A percentile compares a stretch with the other conserved stretches of the same genome.
Conservation (phyloP, 768 basidiomycete genomes). For the Xerocomus brunneocitrinus region DNA sequence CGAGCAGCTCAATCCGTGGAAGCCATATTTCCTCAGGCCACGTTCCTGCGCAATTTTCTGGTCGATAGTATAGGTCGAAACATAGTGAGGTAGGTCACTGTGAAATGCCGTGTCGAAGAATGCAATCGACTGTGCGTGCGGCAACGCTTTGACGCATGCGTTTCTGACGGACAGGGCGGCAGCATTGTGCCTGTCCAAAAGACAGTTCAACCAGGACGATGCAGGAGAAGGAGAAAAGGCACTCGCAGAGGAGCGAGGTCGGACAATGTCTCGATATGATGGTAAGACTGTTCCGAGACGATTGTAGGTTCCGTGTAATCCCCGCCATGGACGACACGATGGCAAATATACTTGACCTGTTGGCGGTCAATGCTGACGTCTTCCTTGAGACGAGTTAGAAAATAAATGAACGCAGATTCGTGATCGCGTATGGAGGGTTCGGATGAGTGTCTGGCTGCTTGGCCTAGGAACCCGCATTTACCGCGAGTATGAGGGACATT, state of each 20-base stretch:
- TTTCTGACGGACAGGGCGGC: slow-evolving; percentile 57
- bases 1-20: slow-evolving; percentile 79
- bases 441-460: slow-evolving; percentile 7
- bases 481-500: slow-evolving; percentile 54
- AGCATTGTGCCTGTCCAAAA: slow-evolving; percentile 50
- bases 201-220: background rate
- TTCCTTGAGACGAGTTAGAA: slow-evolving; percentile 45
- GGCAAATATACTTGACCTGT: slow-evolving; percentile 55
- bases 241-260: slow-evolving; percentile 77
- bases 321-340: slow-evolving; percentile 87
- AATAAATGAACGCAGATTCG: slow-evolving; percentile 56
- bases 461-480: slow-evolving; percentile 69
- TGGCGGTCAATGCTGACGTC: slow-evolving; percentile 40
- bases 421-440: slow-evolving; percentile 48
- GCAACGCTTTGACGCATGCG: slow-evolving; percentile 57
- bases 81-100: slow-evolving; percentile 65
- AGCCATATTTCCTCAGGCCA: slow-evolving; percentile 85
- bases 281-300: slow-evolving; percentile 62
- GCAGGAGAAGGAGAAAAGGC: background rate
- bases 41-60: slow-evolving; percentile 55
- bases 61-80: slow-evolving; percentile 76
- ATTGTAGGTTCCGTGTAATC: slow-evolving; percentile 65
- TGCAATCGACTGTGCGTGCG: slow-evolving; percentile 67
- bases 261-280: slow-evolving; percentile 70
- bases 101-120: slow-evolving; percentile 91